Base-by-base conservation (phyloP, 208 protist species). In the Wallacemonas sp. region DNA sequence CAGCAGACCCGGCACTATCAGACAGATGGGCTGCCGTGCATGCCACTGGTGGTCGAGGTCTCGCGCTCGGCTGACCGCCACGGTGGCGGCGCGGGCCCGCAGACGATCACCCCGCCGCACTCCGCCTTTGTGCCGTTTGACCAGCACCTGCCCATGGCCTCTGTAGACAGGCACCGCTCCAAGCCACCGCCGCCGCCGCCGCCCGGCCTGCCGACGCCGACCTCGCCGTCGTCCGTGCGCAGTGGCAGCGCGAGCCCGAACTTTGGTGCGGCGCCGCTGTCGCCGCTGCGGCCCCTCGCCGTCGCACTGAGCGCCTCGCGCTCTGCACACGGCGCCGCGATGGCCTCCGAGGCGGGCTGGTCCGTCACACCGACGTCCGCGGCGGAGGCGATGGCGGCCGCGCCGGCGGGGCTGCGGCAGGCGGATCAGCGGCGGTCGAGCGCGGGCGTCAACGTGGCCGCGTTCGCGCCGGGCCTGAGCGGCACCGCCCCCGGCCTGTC, bases 1-100 rank as follows among this genome's bases (percentile, higher is more conserved):
- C 87, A 91, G 76, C 81, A 93, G 66, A 81, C 70, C 10, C 79
- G 87, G 4, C 84, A 90, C 71, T 73, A 76, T 38, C 73, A 86
- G 57, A 91, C 81, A 14, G 87, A 87, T 59, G 87, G 87, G 25
- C 67, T 91, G 61, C 84, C 83, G 25, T 87, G 87, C 81, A 91
- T 93, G 87, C 87, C 87, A n/a, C 77, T 93, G 38, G 84, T 93
- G 18, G 82, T 91, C 26, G 87, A 93, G 70, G 71, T 89, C 14
- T 79, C 81, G 20, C 74, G 78, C 10, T 75, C 76, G 1, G 65
- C 77, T 12, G 70, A 77, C 16, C 76, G 67, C 3, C 45, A 49
- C 36, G 18, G 44, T 3, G 46, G 16, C 46, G 5, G 31, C 7
- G 16, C 48, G 3, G 36, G 16, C 8, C 41, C 38, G 8, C 12